Evolutionary conservation across 2,329 filamentous ascomycete genomes (phyloP).

Genomic region (Aureobasidium sp.): DNA sequence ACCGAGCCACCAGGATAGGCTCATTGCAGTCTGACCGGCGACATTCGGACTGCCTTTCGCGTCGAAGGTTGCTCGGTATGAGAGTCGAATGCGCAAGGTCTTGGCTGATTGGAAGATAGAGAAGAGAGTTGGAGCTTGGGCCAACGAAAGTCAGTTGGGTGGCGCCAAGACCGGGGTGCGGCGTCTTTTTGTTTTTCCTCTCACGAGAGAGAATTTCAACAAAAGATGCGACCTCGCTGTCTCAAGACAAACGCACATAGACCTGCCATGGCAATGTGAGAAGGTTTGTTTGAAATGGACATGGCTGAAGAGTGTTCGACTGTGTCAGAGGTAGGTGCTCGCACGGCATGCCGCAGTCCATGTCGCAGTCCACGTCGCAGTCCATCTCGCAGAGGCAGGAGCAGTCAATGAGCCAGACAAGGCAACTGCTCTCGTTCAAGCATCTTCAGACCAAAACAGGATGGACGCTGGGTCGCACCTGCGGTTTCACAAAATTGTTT

Average conservation of each 20-base stretch:
- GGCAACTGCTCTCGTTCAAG: background rate
- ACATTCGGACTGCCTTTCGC: too few species aligned
- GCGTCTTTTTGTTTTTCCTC: background rate
- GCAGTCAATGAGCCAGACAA: background rate
- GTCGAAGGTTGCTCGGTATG: background rate
- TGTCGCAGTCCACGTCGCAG: background rate
- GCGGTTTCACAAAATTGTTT: background rate
- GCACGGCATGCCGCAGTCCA: background rate
- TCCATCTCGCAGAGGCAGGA: background rate
- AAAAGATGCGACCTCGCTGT: background rate
- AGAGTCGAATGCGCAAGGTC: background rate
- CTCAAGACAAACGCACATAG: background rate
- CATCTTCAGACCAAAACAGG: background rate
- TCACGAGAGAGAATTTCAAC: background rate
- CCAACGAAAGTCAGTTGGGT: background rate
- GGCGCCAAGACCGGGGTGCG: background rate
- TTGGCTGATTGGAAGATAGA: background rate
- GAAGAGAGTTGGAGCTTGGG: background rate
- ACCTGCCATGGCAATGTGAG: background rate
- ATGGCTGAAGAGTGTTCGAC: too few species aligned
- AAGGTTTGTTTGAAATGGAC: background rate
- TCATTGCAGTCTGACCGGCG: too few species aligned
- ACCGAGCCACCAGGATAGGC: too few species aligned
- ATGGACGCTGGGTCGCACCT: background rate
- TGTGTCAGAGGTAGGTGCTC: background rate